Evolutionary conservation across 768 basidiomycete genomes (phyloP).

Genomic region (Coprinopsis cinerea): DNA sequence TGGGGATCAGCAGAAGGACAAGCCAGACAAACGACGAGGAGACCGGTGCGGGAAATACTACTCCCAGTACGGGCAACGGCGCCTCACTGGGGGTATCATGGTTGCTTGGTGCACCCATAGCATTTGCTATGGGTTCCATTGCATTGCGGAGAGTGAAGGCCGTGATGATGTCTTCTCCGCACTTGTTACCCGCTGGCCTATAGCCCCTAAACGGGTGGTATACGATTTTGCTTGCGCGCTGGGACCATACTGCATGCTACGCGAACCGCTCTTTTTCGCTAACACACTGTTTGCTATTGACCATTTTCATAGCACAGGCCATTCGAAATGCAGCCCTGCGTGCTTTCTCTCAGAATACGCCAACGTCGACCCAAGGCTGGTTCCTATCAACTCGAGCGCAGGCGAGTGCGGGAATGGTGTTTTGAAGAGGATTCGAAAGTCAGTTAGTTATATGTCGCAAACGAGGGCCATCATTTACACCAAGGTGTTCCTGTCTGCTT

Average conservation of each 20-base stretch:
- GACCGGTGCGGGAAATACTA: constrained; percentile 6
- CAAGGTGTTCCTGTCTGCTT: constrained; percentile 18
- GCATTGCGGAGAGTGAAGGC: constrained; percentile 29
- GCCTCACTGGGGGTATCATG: constrained; percentile 26
- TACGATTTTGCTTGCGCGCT: constrained; percentile 2
- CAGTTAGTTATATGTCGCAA: constrained; percentile 27
- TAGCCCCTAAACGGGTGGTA: constrained; percentile 3
- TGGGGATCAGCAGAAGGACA: background rate
- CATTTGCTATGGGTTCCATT: constrained; percentile 29
- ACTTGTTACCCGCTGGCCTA: no score
- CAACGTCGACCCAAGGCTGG: constrained; percentile 18
- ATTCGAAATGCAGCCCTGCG: no score
- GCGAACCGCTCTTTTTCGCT: background rate
- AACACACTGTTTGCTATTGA: background rate
- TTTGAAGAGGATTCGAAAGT: no score
- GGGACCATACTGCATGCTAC: background rate
- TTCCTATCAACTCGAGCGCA: constrained; percentile 24
- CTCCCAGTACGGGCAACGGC: constrained; percentile 13
- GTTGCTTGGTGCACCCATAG: constrained; percentile 28
- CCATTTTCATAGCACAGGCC: background rate
- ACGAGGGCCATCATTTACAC: constrained; percentile 21
- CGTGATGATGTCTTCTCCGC: constrained; percentile 32
- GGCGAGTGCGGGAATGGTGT: constrained; percentile 27
- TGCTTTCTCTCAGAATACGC: no score
- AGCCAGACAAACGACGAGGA: background rate